Base-by-base conservation (phyloP, 176 grass and related monocot species). In the Triticum monococcum region DNA sequence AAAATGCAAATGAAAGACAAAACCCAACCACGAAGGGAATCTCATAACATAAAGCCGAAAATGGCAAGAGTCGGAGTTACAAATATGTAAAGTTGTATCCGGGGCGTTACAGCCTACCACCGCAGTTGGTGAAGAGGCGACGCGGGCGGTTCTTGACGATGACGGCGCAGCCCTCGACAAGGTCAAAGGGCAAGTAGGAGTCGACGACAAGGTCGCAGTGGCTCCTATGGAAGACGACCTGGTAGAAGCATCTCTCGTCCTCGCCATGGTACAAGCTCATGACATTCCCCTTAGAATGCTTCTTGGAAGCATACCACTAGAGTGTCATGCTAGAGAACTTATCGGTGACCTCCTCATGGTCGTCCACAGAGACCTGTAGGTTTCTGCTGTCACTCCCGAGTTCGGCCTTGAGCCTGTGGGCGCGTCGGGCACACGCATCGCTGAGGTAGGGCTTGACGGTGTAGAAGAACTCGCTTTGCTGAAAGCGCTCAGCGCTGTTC, bases 311-410 rank as follows among this genome's bases (percentile, higher is more conserved):
- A 18, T 54, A 54, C 50, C 16, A 54, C 50, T 17, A 94, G 22
- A 97, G 5, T 16, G 24, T 85, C 41, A 36, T 59, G 9, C 75
- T 87, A 1, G 0, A 1, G 79, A 90, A 94, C 17, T 22, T 18
- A 83, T 97, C 94, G 46, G 75, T 61, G 33, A 97, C 92, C 88
- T 94, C 92, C 59, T 97, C 83, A 36, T 92, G 3, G 83, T 92
- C 88, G 59, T 88, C 94, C 1, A 97, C 85, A 9, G 87, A 59
- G 65, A 97, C 68, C 36, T 85, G 75, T 16, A 88, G 71, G 17
- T 26, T 87, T 20, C 68, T 84, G 83, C 89, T 90, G 75, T 72
- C 82, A 24, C 56, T 83, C 45, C 83, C 70, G 14, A 97, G 71
- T 14, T 97, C 94, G 5, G 89, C 94, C 64, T 30, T 82, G 69